Percentiles rank a stretch among this genome's conserved stretches.
phyloP scores from a whole-genome alignment of 768 basidiomycete genomes.

The Auricularia auricula-judae region DNA sequence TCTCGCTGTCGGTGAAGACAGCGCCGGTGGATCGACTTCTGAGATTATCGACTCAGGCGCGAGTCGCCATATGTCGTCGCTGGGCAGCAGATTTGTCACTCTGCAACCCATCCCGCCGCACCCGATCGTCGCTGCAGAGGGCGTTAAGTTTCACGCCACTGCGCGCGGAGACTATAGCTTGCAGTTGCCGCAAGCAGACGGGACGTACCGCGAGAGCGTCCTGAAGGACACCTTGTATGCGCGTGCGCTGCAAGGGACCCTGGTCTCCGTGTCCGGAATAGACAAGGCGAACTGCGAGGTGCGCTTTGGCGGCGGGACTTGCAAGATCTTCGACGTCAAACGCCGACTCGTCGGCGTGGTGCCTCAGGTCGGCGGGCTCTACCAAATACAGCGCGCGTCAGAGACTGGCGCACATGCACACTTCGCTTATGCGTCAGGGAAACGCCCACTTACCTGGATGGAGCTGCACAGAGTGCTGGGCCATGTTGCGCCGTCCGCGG shows the following conservation, averaged over 20 bases:
- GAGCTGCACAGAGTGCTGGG: neutral
- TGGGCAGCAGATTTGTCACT: too few species aligned
- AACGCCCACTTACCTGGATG: neutral
- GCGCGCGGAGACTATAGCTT: neutral
- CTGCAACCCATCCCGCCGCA: too few species aligned
- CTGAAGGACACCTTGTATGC: neutral
- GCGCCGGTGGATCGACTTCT: too few species aligned
- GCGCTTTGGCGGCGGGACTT: neutral
- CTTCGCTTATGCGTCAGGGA: neutral
- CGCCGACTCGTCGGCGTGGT: neutral
- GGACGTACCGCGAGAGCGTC: neutral
- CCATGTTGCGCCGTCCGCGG: neutral
- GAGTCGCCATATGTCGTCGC: too few species aligned
- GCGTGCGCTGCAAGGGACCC: neutral
- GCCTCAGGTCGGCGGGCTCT: neutral
- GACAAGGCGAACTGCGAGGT: neutral
- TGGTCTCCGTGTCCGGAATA: neutral
- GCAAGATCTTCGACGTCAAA: neutral
- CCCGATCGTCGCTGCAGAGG: too few species aligned
- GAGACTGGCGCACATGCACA: neutral
- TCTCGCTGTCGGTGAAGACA: too few species aligned
- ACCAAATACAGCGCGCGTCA: neutral
- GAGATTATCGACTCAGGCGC: too few species aligned
- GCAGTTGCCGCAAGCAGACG: neutral
- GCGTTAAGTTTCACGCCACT: too few species aligned